These are phyloP conservation scores for Trichophyton equinum DNA, from an alignment of 2,329 filamentous ascomycete species.

Conservation along the genomic window DNA sequence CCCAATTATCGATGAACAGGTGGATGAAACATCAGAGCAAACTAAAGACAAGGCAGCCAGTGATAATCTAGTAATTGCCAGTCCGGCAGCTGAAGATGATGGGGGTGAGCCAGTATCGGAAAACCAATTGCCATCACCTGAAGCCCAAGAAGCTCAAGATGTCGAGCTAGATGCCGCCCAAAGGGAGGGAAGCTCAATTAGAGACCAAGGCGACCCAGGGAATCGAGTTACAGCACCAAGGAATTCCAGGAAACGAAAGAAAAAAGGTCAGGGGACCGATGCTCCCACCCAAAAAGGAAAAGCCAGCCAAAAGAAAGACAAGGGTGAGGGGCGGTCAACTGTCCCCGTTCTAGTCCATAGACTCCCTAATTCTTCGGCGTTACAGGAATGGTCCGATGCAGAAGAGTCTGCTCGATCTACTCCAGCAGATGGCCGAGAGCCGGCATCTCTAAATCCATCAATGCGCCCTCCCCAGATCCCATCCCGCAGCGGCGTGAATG, in stretches of 20 bases:
- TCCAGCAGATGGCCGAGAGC: conserved; percentile 11
- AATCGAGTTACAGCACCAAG: background rate
- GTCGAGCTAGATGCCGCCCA: background rate
- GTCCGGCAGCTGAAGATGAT: background rate
- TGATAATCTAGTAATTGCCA: background rate
- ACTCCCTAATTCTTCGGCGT: conserved; percentile 24
- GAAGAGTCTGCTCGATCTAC: conserved; percentile 20
- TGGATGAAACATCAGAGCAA: background rate
- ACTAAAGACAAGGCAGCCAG: background rate
- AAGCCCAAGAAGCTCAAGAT: background rate
- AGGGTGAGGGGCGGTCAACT: conserved; percentile 10
- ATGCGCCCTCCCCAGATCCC: conserved; percentile 24
- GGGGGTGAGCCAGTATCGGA: background rate
- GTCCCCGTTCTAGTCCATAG: conserved; percentile 33
- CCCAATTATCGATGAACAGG: background rate
- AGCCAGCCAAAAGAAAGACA: background rate
- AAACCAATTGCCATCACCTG: background rate
- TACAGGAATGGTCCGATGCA: conserved; percentile 16
- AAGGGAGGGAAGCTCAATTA: background rate
- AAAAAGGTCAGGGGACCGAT: background rate
- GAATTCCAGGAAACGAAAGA: background rate
- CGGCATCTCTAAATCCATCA: conserved; percentile 21
- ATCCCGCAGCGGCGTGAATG: conserved; percentile 36
- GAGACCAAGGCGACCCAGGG: background rate
- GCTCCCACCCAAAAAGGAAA: background rate